Evolutionary conservation across 2,329 filamentous ascomycete species (phyloP).

Genomic region (Cercospora sojina): DNA sequence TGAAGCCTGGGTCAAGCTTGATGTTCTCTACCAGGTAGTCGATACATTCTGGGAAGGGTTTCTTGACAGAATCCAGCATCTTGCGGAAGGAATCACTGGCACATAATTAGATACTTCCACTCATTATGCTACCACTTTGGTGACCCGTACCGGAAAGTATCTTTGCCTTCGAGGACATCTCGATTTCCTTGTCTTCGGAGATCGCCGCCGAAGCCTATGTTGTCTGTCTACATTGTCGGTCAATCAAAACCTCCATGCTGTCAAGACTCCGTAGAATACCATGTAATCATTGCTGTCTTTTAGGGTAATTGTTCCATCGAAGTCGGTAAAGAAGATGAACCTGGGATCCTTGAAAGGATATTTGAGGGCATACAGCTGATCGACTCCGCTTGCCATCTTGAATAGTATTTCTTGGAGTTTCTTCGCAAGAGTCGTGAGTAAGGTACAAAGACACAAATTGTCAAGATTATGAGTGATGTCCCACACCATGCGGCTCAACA

Average conservation of each 20-base stretch:
- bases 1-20: conserved; percentile 83
- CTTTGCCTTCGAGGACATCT: conserved; percentile 69
- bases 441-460: not conserved
- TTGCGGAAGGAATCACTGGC: conserved; percentile 73
- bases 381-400: conserved; percentile 26
- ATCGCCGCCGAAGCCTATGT: conserved; percentile 75
- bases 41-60: conserved; percentile 80
- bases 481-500: conserved; percentile 14
- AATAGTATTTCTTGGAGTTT: not conserved
- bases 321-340: conserved; percentile 98
- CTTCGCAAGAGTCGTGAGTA: not conserved
- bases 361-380: conserved; percentile 47
- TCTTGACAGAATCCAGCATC: conserved; percentile 86
- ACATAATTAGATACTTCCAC: not conserved
- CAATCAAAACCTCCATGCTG: conserved; percentile 49
- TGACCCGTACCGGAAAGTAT: conserved; percentile 63
- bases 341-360: conserved; percentile 62
- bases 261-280: conserved; percentile 39
- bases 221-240: conserved; percentile 73
- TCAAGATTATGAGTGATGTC: conserved; percentile 8
- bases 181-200: conserved; percentile 71
- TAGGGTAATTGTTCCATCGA: conserved; percentile 91
- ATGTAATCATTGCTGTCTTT: conserved; percentile 69
- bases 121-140: not conserved
- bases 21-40: conserved; percentile 76